Evolutionary conservation across 257 asterid genomes (phyloP).

Genomic region (Coffea canephora): DNA sequence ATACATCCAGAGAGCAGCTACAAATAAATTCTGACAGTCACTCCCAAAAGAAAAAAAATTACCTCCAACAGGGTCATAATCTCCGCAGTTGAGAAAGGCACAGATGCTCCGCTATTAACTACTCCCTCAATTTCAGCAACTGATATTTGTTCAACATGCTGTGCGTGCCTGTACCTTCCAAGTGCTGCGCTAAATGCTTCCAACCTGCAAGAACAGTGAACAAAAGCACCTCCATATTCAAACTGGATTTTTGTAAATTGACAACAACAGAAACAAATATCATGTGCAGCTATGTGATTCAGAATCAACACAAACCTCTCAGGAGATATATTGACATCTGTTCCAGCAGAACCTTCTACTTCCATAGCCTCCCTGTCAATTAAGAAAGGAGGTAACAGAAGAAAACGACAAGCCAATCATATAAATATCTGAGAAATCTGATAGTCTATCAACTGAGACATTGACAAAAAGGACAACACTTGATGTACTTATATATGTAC

Average conservation of each 20-base stretch:
- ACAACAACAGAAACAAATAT: neutral
- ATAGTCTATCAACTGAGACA: neutral
- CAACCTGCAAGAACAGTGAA: slow-evolving; percentile 41
- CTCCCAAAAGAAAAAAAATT: slow-evolving; percentile 1
- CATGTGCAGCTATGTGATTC: neutral
- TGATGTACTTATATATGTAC: no score
- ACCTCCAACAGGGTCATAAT: slow-evolving; percentile 74
- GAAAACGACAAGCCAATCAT: neutral
- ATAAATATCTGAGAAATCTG: neutral
- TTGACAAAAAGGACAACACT: neutral
- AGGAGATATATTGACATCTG: slow-evolving; percentile 35
- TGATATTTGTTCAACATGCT: slow-evolving; percentile 67
- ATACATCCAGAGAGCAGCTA: neutral
- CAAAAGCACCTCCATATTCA: slow-evolving; percentile 7
- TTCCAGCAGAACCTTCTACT: slow-evolving; percentile 58
- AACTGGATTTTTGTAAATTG: neutral
- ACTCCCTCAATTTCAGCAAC: slow-evolving; percentile 67
- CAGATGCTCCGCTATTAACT: slow-evolving; percentile 59
- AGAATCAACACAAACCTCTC: slow-evolving; percentile 47
- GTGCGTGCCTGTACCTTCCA: slow-evolving; percentile 68
- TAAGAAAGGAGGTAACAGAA: slow-evolving; percentile 19
- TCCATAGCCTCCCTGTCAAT: slow-evolving; percentile 76
- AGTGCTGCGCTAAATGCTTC: slow-evolving; percentile 64
- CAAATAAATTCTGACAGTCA: neutral
- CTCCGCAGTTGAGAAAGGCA: slow-evolving; percentile 59